These are phyloP conservation scores for Tetrahymena malaccensis DNA, from an alignment of 73 alveolate genomes.

Conservation along the genomic window DNA sequence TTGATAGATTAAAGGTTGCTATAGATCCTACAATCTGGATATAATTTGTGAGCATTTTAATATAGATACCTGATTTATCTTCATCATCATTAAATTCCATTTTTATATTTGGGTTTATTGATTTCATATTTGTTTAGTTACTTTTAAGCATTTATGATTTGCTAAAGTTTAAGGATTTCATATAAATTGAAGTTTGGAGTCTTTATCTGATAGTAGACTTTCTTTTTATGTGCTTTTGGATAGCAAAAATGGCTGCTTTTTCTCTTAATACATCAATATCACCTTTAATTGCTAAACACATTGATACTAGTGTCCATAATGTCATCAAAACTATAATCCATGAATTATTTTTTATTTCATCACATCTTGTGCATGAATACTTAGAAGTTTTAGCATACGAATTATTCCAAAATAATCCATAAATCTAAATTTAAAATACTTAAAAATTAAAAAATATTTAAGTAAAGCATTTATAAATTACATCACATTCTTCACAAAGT, in stretches of 20 bases:
- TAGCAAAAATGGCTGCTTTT: background rate
- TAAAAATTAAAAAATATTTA: too few species aligned
- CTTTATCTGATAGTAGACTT: background rate
- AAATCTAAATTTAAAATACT: background rate
- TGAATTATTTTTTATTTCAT: background rate
- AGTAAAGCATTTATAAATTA: background rate
- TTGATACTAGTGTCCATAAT: conserved; percentile 15
- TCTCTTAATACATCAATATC: background rate
- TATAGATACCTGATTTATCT: background rate
- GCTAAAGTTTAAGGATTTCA: background rate
- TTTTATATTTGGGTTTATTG: too few species aligned
- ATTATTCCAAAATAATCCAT: background rate
- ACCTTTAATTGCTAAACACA: background rate
- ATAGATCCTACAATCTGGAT: background rate
- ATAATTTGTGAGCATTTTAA: conserved; percentile 7
- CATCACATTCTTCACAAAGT: conserved; percentile 29
- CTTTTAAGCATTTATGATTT: too few species aligned
- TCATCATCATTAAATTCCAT: background rate
- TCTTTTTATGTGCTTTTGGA: background rate
- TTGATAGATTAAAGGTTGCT: background rate
- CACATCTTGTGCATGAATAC: conserved; percentile 3
- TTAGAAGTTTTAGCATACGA: background rate
- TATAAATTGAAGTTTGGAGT: background rate
- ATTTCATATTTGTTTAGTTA: too few species aligned
- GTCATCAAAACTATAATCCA: background rate